Evolutionary conservation across 768 basidiomycete genomes (phyloP), one percentile per base, ranked within the genome.

Genomic region (Pisolithus tinctorius): DNA sequence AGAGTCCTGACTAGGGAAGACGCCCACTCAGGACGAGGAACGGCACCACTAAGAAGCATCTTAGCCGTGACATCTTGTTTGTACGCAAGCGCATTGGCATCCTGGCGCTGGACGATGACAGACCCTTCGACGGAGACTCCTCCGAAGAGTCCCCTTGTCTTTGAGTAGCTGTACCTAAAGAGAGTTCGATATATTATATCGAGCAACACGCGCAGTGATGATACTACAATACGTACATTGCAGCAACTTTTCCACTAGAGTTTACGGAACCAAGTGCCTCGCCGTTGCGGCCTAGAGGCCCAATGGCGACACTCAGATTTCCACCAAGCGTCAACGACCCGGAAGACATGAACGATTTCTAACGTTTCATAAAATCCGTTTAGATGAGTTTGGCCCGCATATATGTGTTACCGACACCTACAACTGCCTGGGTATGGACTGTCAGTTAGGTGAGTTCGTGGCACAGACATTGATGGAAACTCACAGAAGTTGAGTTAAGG

Each of bases 81-180:
- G 62, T 96, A 96, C 2, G 94, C 94, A 45, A 84, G 75, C 1
- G 80, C 73, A 63, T 96, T 97, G 8, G 93, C 91, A 66, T 99
- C 95, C 62, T 93, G 88, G 37, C 95, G 81, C 68, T 96, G 95
- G 14, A 96, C 78, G 53, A 98, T 93, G 47, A 96, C 84, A 1
- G 88, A 89, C 11, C 93, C 93, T 71, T 90, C 88, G 10, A 90
- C 65, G 16, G 89, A 92, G 10, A 96, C 76, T 5, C 95, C 95
- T 29, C 95, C 94, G 54, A 96, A 97, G 3, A 97, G 78, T 20
- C 95, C 95, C 49, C 88, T 82, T 1, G 93, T 93, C 66, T 94
- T 95, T 7, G 86, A 88, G 62, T 93, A 93, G 62, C 85, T 88
- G 67, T 92, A 91, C 85, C 86, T 88, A 61, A 27, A 9, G 14